Evolutionary conservation across 345 rosid genomes (phyloP), one percentile per base, ranked within the genome.

Genomic region (Citrus hindsii): DNA sequence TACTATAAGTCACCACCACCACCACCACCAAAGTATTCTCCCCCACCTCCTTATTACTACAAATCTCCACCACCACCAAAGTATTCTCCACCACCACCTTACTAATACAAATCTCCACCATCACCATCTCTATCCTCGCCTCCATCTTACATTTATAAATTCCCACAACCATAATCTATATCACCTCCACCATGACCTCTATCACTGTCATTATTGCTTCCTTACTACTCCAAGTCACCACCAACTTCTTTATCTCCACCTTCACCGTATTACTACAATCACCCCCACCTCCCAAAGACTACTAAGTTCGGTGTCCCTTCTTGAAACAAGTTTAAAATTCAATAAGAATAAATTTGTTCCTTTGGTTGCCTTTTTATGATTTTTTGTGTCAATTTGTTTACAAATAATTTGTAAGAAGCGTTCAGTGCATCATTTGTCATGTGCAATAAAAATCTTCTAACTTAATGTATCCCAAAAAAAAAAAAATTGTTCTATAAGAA

Each of bases 1-100:
- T 33, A 14, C 82, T 82, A 85, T 6, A 35, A 65, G 0, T 79
- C 85, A 0, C 79, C 79, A 0, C 83, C 85, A 0, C 79, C 79
- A 0, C 83, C 85, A 16, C 75, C 79, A 0, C 76, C 67, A 16
- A 42, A 10, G 4, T 1, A 42, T 42, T 42, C 51, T 3, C 42
- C 77, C 3, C 72, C 72, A 7, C 30, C 72, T 2, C 56, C 33
- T 9, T 42, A 42, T 9, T 59, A 72, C 25, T 79, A 72, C 1
- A 6, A 56, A 2, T 79, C 72, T 0, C 77, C 82, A 0, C 61
- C 74, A 12, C 82, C 82, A 0, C 63, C 74, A 0, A 37, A 46
- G 1, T 7, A 38, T 7, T 75, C 6, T 33, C 35, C 37, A 35
- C 37, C 37, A 35, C 37, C 37, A 35, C 7, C 37, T 35, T 35